These are phyloP conservation scores for Solanum lycopersicoides DNA, from an alignment of 257 asterid species.

Conservation along the genomic window DNA sequence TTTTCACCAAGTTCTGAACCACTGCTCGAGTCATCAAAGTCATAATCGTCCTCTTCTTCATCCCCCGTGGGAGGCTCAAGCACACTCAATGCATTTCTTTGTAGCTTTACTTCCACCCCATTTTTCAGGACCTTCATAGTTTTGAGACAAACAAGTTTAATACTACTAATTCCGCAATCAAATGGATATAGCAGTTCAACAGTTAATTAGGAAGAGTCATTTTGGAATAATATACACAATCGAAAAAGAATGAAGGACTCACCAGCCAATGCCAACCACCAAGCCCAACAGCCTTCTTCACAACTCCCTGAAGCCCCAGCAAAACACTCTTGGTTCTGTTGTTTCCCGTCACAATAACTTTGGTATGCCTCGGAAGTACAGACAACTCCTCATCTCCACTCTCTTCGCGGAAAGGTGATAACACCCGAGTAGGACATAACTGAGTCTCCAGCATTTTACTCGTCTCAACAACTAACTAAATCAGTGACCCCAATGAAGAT, in stretches of 20 bases:
- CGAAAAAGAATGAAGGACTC: slow-evolving; percentile 3
- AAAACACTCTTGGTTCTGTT: slow-evolving; percentile 91
- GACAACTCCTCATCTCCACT: slow-evolving; percentile 89
- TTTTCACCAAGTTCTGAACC: slow-evolving; percentile 68
- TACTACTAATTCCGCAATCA: neutral
- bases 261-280: slow-evolving; percentile 99
- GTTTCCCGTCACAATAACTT: slow-evolving; percentile 92
- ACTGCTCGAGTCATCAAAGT: slow-evolving; percentile 69
- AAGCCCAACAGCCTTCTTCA: slow-evolving; percentile 98
- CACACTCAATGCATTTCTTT: slow-evolving; percentile 89
- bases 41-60: slow-evolving; percentile 64
- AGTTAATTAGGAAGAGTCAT: neutral
- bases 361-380: slow-evolving; percentile 94
- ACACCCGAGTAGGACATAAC: slow-evolving; percentile 57
- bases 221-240: neutral
- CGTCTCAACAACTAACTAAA: neutral
- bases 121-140: slow-evolving; percentile 66
- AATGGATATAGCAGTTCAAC: neutral
- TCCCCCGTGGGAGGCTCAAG: slow-evolving; percentile 88
- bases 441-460: slow-evolving; percentile 53
- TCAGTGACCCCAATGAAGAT: neutral
- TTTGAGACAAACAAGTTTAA: neutral
- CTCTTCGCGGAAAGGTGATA: slow-evolving; percentile 71
- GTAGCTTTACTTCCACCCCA: slow-evolving; percentile 94
- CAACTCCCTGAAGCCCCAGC: slow-evolving; percentile 95